phyloP scores from a whole-genome alignment of 805 yeast species.

The Nadsonia fulvescens region DNA sequence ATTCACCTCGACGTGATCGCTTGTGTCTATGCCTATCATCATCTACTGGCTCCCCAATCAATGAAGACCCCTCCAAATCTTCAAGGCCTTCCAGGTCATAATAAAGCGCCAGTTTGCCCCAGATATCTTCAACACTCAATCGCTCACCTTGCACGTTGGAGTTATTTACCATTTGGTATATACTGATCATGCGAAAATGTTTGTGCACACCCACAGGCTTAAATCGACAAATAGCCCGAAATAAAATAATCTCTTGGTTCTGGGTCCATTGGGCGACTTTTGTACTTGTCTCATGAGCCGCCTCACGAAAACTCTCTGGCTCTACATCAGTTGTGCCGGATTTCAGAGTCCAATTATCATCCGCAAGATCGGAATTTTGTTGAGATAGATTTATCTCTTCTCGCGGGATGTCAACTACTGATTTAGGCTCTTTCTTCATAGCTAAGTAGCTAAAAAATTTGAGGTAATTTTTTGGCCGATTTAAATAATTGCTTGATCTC shows the following conservation, averaged over 20 bases:
- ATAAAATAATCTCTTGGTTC: slow-evolving; percentile 44
- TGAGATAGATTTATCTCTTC: no score
- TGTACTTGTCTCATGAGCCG: no score
- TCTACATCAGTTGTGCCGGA: no score
- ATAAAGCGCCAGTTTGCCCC: slow-evolving; percentile 33
- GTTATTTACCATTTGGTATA: slow-evolving; percentile 15
- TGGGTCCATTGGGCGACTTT: slow-evolving; percentile 41
- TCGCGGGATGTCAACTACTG: no score
- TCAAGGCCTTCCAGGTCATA: slow-evolving; percentile 46
- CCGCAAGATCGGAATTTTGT: no score
- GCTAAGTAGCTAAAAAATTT: no score
- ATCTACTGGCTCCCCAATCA: no score
- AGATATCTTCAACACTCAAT: slow-evolving; percentile 32
- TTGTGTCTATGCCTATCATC: slow-evolving; percentile 9
- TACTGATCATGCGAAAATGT: slow-evolving; percentile 20
- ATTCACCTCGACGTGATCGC: slow-evolving; percentile 7
- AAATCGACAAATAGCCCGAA: slow-evolving; percentile 41
- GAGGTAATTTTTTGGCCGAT: no score
- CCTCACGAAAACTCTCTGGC: no score
- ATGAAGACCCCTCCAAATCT: slow-evolving; percentile 31
- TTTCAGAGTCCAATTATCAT: no score
- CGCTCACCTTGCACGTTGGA: slow-evolving; percentile 10
- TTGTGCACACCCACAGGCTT: slow-evolving; percentile 46
- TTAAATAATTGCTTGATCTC: no score
- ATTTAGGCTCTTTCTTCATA: no score